Conservation (phyloP, 192 early-diverging fungal species). For the Backusella tuberculispora region DNA sequence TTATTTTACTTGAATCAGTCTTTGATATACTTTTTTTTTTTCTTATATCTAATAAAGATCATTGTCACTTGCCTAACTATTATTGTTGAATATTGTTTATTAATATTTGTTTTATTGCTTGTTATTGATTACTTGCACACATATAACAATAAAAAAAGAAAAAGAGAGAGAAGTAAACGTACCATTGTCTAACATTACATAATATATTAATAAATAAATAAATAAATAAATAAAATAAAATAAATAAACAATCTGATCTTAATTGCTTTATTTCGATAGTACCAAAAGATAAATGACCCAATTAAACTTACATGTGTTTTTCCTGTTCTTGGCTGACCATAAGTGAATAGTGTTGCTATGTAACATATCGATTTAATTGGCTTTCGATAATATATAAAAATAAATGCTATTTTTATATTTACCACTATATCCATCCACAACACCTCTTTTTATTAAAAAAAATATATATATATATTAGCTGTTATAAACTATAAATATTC, state of each 20-base stretch:
- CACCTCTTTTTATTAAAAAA: neutral
- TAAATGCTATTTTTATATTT: neutral
- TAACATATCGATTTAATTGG: neutral
- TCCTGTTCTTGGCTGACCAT: conserved; percentile 20
- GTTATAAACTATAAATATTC: too few relatives aligned
- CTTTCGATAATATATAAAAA: neutral
- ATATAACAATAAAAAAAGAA: neutral
- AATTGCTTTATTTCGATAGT: neutral
- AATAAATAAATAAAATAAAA: neutral
- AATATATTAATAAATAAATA: neutral
- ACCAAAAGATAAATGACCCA: neutral
- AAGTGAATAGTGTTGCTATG: conserved; percentile 16
- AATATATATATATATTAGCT: neutral
- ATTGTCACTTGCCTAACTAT: neutral
- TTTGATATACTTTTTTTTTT: neutral
- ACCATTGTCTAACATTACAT: neutral
- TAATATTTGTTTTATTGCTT: neutral
- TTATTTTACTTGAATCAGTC: neutral
- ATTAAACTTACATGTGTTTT: conserved; percentile 18
- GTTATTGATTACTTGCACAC: neutral
- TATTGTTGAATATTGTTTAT: conserved; percentile 1
- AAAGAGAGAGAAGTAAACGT: neutral
- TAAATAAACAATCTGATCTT: too few relatives aligned
- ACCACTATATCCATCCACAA: conserved; percentile 14
- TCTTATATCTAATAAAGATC: neutral